Base-by-base conservation (phyloP, 1,284 basidiomycete species). In the Rhodotorula sp. region DNA sequence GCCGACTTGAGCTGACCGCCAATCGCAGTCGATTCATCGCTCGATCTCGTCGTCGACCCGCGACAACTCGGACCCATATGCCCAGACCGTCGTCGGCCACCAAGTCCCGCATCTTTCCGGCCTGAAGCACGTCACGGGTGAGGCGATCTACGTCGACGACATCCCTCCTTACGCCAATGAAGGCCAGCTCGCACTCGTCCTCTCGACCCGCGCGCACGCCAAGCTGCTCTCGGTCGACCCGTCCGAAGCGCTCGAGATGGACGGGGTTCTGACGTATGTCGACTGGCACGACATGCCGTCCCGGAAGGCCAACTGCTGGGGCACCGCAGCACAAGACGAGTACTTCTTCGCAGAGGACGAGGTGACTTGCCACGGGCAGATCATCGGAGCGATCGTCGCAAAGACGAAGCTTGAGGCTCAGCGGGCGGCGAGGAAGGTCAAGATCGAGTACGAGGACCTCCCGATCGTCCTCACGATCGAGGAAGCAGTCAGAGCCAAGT, bases 101-200 rank as follows among this genome's bases (percentile, higher is more conserved):
- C 74, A 77, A 49, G 64, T 78, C 2, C 78, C 79, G 22, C 80
- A 81, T 64, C 69, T 77, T 9, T 78, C 79, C 6, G 79, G 78
- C 0, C 72, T 81, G 61, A 80, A 81, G 74, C 80, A 81, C 64
- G 74, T 76, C 10, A 80, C 80, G 7, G 80, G 80, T 30, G 79
- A 80, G 54, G 80, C 80, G 0, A 67, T 78, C 19, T 81, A 79
- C 68, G 71, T 79, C 47, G 80, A 81, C 65, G 80, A 81, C 65
- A 75, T 80, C 66, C 78, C 79, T 5, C 71, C 73, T 1, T 74
- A 73, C 30, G 72, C 70, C 54, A 76, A 79, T 66, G 80, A 81
- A 72, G 74, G 77, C 39, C 76, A 78, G 62, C 79, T 76, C 30
- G 78, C 74, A 0, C 77, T 81, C 48, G 79, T 81, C 27, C 74